Percentiles rank a stretch among this genome's conserved stretches.
These are phyloP conservation scores for Dicorynia guianensis DNA, from an alignment of 306 rosid genomes.

Conservation along the genomic window DNA sequence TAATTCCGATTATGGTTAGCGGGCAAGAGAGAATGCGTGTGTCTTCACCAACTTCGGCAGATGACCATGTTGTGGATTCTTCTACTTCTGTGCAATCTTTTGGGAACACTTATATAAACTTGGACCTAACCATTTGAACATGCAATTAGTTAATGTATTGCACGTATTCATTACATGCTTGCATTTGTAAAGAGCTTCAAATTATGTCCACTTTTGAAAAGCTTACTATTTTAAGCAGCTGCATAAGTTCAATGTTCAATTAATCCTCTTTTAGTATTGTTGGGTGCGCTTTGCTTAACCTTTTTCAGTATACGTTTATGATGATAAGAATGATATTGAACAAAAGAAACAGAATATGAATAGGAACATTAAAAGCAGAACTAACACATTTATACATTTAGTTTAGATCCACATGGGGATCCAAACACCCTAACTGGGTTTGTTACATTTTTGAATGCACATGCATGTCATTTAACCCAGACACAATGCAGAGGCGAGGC, in stretches of 20 bases:
- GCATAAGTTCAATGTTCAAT: too few relatives aligned
- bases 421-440: conserved; percentile 38
- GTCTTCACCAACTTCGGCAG: conserved; percentile 18
- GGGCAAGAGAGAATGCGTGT: conserved; percentile 31
- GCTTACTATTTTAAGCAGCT: too few relatives aligned
- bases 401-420: conserved; percentile 46
- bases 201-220: too few relatives aligned
- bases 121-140: conserved; percentile 54
- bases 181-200: too few relatives aligned
- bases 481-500: conserved; percentile 25
- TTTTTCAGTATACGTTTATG: too few relatives aligned
- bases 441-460: conserved; percentile 38
- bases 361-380: conserved; percentile 26
- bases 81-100: conserved; percentile 12
- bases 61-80: conserved; percentile 24
- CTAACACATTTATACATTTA: conserved; percentile 48
- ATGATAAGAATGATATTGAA: neutral
- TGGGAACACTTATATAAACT: conserved; percentile 37
- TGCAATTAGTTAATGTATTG: too few relatives aligned
- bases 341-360: conserved; percentile 32
- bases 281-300: too few relatives aligned
- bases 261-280: too few relatives aligned
- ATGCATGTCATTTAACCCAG: conserved; percentile 10
- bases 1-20: neutral
- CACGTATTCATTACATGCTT: too few relatives aligned